Conservation (phyloP, 2,329 filamentous ascomycete species). For the Botrytis fragariae region DNA sequence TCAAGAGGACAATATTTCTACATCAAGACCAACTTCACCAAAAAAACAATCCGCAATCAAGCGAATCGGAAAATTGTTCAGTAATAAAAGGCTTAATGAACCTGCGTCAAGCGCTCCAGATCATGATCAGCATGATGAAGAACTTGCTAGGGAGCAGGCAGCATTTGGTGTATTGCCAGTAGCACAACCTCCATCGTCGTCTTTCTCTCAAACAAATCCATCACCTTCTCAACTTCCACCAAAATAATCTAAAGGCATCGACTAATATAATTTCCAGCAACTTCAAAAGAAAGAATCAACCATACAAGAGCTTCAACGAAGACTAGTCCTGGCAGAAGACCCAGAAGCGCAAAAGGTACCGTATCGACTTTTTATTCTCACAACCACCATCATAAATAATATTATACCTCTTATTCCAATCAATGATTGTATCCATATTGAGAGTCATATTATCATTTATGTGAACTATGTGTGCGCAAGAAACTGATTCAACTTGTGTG, state of each 20-base stretch:
- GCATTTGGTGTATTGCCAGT: constrained; percentile 15
- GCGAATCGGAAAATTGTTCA: neutral
- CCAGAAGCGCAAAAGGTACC: constrained; percentile 37
- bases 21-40: constrained; percentile 4
- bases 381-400: constrained; percentile 17
- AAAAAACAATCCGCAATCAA: constrained; percentile 15
- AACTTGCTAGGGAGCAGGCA: constrained; percentile 14
- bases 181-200: constrained; percentile 10
- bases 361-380: constrained; percentile 27
- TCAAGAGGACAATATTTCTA: constrained; percentile 12
- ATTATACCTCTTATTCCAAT: constrained; percentile 12
- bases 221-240: neutral
- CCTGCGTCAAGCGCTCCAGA: neutral
- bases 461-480: constrained; percentile 21
- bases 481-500: constrained; percentile 22
- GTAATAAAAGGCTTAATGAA: constrained; percentile 1
- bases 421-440: constrained; percentile 11
- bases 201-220: constrained; percentile 4
- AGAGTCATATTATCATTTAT: constrained; percentile 4
- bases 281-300: constrained; percentile 32
- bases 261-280: constrained; percentile 34
- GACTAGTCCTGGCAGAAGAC: constrained; percentile 32
- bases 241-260: neutral
- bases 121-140: constrained; percentile 2
- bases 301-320: constrained; percentile 35